phyloP scores from a whole-genome alignment of 2,329 filamentous ascomycete species.

The Fusarium torreyae region DNA sequence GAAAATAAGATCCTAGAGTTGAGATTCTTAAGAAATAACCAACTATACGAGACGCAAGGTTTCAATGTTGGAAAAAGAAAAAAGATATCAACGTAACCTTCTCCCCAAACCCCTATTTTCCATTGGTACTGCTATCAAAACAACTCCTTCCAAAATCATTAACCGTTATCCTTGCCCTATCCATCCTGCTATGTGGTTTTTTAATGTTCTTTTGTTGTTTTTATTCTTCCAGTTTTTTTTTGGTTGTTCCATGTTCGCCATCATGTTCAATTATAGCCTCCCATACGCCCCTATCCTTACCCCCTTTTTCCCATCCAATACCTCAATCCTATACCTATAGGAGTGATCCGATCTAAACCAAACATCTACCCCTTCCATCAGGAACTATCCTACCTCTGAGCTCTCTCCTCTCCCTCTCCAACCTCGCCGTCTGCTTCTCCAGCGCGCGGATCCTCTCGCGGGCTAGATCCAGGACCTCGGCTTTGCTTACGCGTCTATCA shows the following conservation, averaged over 20 bases:
- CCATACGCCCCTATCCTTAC: slow-evolving; percentile 21
- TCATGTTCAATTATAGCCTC: slow-evolving; percentile 23
- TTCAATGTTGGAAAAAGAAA: background rate
- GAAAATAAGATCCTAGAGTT: background rate
- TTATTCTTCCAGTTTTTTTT: slow-evolving; percentile 17
- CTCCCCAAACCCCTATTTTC: slow-evolving; percentile 10
- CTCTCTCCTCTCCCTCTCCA: slow-evolving; percentile 58
- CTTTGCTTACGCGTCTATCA: slow-evolving; percentile 59
- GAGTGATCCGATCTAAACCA: slow-evolving; percentile 17
- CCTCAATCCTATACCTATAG: slow-evolving; percentile 14
- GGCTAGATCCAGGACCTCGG: slow-evolving; percentile 63
- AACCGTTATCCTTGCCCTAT: slow-evolving; percentile 12
- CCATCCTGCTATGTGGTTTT: background rate
- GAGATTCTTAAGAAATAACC: background rate
- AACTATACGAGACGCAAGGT: background rate
- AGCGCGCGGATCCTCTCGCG: slow-evolving; percentile 59
- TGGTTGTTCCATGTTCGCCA: slow-evolving; percentile 32
- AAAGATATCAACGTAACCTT: slow-evolving; percentile 1
- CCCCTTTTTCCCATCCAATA: slow-evolving; percentile 20
- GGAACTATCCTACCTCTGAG: slow-evolving; percentile 37
- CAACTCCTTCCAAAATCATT: slow-evolving; percentile 30
- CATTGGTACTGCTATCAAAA: slow-evolving; percentile 13
- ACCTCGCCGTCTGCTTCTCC: slow-evolving; percentile 55
- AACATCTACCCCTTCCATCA: slow-evolving; percentile 23
- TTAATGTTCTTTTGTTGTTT: slow-evolving; percentile 5